phyloP scores from a whole-genome alignment of 2,329 filamentous ascomycete genomes.

The Monilinia laxa region DNA sequence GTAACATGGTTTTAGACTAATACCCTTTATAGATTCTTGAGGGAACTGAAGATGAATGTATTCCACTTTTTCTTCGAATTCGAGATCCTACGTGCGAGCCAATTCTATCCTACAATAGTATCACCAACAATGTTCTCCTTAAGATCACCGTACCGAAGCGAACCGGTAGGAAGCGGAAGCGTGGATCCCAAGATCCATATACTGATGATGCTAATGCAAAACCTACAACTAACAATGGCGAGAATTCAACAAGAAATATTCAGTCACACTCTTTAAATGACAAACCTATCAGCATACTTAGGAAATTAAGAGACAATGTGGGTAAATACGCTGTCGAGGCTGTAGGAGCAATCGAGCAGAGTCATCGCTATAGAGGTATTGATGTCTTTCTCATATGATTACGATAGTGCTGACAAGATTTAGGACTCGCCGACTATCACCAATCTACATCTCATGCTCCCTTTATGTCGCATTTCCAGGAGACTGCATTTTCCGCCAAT shows the following conservation, averaged over 20 bases:
- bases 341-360: conserved; percentile 72
- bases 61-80: conserved; percentile 74
- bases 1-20: background rate
- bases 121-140: conserved; percentile 80
- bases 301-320: conserved; percentile 68
- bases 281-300: conserved; percentile 55
- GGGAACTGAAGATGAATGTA: conserved; percentile 47
- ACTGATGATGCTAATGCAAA: conserved; percentile 38
- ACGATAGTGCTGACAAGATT: conserved; percentile 13
- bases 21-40: conserved; percentile 45
- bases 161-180: conserved; percentile 82
- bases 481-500: conserved; percentile 69
- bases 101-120: conserved; percentile 71
- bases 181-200: conserved; percentile 69
- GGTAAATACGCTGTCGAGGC: conserved; percentile 66
- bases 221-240: conserved; percentile 1
- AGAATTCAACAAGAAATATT: conserved; percentile 36
- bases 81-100: conserved; percentile 78
- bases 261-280: conserved; percentile 51
- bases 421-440: conserved; percentile 80
- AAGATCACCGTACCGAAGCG: conserved; percentile 84
- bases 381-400: background rate
- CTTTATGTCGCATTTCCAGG: conserved; percentile 69
- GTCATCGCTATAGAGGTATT: conserved; percentile 78
- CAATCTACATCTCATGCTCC: conserved; percentile 67